phyloP scores from a whole-genome alignment of 495 filamentous ascomycete species.

The Penicillium egyptiacum region DNA sequence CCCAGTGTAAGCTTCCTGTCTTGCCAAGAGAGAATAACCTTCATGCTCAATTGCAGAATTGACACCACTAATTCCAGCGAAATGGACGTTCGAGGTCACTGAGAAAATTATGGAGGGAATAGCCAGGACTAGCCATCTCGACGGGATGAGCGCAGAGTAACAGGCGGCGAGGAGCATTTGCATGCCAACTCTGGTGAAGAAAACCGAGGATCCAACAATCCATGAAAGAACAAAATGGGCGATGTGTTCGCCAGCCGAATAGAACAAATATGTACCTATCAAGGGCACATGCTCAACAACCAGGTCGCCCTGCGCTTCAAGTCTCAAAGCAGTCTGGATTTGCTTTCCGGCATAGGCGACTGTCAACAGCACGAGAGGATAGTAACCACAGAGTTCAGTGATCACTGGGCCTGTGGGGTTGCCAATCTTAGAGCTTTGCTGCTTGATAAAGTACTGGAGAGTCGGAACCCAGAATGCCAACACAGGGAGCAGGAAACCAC shows the following conservation, averaged over 20 bases:
- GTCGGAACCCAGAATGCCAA: conserved; percentile 72
- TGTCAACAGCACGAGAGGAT: conserved; percentile 69
- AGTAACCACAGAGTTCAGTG: conserved; percentile 68
- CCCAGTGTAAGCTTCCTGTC: conserved; percentile 81
- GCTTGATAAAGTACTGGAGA: conserved; percentile 66
- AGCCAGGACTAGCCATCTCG: conserved; percentile 60
- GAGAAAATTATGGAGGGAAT: conserved; percentile 72
- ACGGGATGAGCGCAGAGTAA: conserved; percentile 67
- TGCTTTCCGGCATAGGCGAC: conserved; percentile 62
- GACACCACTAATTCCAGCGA: conserved; percentile 54
- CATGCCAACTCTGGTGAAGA: conserved; percentile 69
- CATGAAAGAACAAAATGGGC: conserved; percentile 50
- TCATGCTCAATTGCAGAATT: conserved; percentile 60
- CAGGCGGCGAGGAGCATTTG: conserved; percentile 62
- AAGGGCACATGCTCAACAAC: conserved; percentile 59
- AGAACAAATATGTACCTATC: conserved; percentile 62
- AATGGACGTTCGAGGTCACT: conserved; percentile 68
- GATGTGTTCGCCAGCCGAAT: conserved; percentile 56
- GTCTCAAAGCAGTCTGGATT: conserved; percentile 56
- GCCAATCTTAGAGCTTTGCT: conserved; percentile 62
- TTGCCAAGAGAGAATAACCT: conserved; percentile 64
- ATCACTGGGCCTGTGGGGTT: conserved; percentile 69
- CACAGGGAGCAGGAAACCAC: conserved; percentile 57
- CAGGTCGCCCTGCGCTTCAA: conserved; percentile 54
- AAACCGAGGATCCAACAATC: conserved; percentile 58